A percentile compares a stretch with the other conserved stretches of the same genome.
These are phyloP conservation scores for Podospora pseudoanserina DNA, from an alignment of 495 filamentous ascomycete species.

Conservation along the genomic window DNA sequence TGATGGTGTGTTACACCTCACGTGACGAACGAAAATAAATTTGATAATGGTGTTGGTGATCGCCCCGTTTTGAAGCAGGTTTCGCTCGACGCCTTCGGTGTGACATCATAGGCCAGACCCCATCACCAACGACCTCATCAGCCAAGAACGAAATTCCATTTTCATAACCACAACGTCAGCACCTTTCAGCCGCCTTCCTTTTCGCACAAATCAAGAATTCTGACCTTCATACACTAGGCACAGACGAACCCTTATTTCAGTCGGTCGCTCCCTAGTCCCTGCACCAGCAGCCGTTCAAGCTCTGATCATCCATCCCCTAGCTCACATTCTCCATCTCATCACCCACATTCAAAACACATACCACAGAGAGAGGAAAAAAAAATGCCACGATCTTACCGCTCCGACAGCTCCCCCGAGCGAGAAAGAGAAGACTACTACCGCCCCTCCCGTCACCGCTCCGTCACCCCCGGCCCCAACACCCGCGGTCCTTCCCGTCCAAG, in stretches of 20 bases:
- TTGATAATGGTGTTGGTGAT: neutral
- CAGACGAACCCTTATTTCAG: neutral
- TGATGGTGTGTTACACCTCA: neutral
- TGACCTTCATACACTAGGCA: neutral
- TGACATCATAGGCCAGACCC: neutral
- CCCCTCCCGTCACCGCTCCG: slow-evolving; percentile 1
- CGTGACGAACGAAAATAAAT: neutral
- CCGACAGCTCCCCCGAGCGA: neutral
- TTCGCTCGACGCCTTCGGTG: neutral
- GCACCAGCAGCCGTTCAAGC: neutral
- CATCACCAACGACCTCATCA: neutral
- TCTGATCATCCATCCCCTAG: neutral
- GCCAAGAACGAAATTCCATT: neutral
- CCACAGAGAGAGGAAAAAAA: neutral
- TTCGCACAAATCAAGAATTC: neutral
- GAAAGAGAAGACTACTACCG: neutral
- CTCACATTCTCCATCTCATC: neutral
- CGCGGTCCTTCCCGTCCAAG: slow-evolving; percentile 3
- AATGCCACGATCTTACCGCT: neutral
- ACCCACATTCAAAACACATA: neutral
- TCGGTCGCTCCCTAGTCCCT: neutral
- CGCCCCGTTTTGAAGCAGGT: neutral
- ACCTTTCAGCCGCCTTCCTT: neutral
- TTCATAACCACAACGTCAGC: neutral
- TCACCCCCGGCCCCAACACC: slow-evolving; percentile 3